Conservation (phyloP, 345 rosid species). For the Brassica carinata region DNA sequence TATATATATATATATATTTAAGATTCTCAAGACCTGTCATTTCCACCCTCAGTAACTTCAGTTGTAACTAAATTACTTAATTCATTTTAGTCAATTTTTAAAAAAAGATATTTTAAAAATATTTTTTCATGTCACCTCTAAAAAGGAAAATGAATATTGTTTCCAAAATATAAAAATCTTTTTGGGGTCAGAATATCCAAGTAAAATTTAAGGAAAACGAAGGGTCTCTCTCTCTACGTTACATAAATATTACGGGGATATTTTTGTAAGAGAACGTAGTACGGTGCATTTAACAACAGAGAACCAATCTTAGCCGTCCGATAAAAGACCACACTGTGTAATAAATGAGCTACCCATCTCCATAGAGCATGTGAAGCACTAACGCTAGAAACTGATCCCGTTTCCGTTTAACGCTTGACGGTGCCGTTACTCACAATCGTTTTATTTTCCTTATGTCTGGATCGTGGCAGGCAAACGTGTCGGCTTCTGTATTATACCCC, state of each 20-base stretch:
- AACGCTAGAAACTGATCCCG: not conserved
- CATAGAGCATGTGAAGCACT: conserved; percentile 16
- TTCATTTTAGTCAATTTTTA: conserved; percentile 8
- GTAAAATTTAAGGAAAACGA: not conserved
- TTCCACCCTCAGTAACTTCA: conserved; percentile 33
- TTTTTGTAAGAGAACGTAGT: conserved; percentile 1
- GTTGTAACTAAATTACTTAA: conserved; percentile 13
- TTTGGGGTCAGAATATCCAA: not conserved
- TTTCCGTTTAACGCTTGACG: conserved; percentile 38
- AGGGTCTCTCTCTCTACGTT: not conserved
- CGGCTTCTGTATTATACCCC: conserved; percentile 38
- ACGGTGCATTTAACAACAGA: conserved; percentile 10
- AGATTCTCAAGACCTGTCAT: conserved; percentile 35
- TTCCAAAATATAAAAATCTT: not conserved
- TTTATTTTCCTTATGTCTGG: conserved; percentile 34
- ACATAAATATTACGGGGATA: conserved; percentile 2
- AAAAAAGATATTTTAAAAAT: not conserved
- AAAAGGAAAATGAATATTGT: conserved; percentile 27
- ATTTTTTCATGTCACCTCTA: conserved; percentile 19
- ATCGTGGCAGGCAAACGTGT: conserved; percentile 49
- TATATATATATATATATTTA: conserved; percentile 1
- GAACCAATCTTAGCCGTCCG: conserved; percentile 31
- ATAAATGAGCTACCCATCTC: conserved; percentile 1
- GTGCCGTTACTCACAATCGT: conserved; percentile 30
- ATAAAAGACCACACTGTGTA: not conserved